phyloP scores from a whole-genome alignment of 257 asterid genomes.

The Lycium ferocissimum region DNA sequence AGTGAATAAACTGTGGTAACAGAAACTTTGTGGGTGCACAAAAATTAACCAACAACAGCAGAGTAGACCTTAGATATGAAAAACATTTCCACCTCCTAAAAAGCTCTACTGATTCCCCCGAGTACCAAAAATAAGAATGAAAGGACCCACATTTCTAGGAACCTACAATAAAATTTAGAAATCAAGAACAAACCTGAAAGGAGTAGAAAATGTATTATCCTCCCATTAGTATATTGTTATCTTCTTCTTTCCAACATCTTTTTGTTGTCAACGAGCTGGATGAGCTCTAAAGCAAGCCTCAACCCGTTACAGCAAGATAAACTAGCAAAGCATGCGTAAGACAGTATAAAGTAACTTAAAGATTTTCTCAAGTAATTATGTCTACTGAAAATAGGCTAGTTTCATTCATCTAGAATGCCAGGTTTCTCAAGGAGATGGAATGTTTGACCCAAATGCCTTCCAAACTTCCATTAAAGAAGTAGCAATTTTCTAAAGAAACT shows the following conservation, averaged over 20 bases:
- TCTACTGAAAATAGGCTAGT: neutral
- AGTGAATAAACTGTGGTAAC: neutral
- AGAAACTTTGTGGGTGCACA: neutral
- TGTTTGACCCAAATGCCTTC: neutral
- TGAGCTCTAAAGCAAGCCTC: neutral
- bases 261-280: neutral
- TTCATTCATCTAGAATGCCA: conserved; percentile 5
- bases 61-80: neutral
- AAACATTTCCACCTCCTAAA: neutral
- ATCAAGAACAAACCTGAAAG: conserved; percentile 16
- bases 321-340: neutral
- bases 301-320: neutral
- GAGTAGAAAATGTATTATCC: neutral
- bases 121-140: neutral
- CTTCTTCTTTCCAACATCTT: neutral
- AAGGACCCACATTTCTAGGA: neutral
- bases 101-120: neutral
- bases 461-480: conserved; percentile 22
- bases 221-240: conserved; percentile 11
- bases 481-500: conserved; percentile 6
- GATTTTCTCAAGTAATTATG: neutral
- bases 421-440: neutral
- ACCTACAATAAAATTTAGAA: conserved; percentile 11
- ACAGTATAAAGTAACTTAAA: neutral
- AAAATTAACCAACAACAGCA: conserved; percentile 14